Base-by-base conservation (phyloP, 257 asterid genomes). In the Haberlea rhodopensis region DNA sequence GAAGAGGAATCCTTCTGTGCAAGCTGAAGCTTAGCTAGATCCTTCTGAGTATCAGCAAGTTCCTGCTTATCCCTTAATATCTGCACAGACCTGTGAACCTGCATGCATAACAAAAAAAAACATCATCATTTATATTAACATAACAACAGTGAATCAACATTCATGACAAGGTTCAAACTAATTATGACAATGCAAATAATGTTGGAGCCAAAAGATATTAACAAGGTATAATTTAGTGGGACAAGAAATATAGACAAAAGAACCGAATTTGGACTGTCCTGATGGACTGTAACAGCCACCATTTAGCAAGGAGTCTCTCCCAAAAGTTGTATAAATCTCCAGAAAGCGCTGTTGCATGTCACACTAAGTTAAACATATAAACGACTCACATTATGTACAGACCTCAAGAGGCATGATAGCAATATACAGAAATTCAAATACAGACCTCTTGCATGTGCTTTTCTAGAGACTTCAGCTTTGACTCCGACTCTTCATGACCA, bases 31-130 rank as follows among this genome's bases (percentile, higher is more conserved):
- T 82, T 89, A 67, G 97, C 91, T 48, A 87, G 88, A 75, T 92
- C 99, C 79, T 86, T 89, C 70, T 90, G 97, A 58, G 97, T 66
- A 28, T 92, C 97, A 22, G 91, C 91, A 68, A 92, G 97, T 76
- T 92, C 99, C 77, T 92, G 97, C 76, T 92, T 92, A 71, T 92
- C 99, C 70, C 96, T 76, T 62, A 92, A 82, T 72, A 89, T 84
- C 80, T 92, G 97, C 68, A 92, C 91, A 53, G 97, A 90, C 82
- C 97, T 80, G 71, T 84, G 96, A 53, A 92, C 99, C 99, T 92
- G 81, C 69, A 68, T 57, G 70, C 27, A 10, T 23, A 58, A 56
- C 25, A 67, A 53, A 40, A 37, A 37, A 37, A 40, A 0, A 40
- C 0, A 13, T 32, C 13, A 32, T 8, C n/a, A n/a, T n/a, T n/a